phyloP scores from a whole-genome alignment of 2,329 filamentous ascomycete species.

The Neonectria neomacrospora region DNA sequence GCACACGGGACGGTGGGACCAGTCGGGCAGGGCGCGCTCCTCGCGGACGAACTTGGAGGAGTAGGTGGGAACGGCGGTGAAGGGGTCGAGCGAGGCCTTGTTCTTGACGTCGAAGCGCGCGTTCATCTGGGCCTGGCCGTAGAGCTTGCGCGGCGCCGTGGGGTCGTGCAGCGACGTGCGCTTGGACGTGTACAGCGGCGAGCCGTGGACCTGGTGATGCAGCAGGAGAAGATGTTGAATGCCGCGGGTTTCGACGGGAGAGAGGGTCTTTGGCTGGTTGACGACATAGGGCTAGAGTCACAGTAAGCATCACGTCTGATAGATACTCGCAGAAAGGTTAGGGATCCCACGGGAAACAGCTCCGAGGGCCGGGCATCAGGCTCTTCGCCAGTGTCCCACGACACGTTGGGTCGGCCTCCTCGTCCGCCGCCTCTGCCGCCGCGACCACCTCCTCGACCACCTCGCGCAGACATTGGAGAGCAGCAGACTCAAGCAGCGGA shows the following conservation, averaged over 20 bases:
- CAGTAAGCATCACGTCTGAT: constrained; percentile 13
- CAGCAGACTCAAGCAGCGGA: constrained; percentile 3
- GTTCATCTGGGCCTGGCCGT: constrained; percentile 70
- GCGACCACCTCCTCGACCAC: constrained; percentile 63
- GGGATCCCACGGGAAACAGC: constrained; percentile 63
- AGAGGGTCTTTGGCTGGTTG: constrained; percentile 57
- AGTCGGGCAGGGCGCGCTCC: constrained; percentile 65
- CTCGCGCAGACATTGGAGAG: constrained; percentile 59
- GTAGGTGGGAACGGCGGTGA: constrained; percentile 68
- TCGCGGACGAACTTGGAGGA: constrained; percentile 64
- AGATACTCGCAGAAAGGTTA: background rate
- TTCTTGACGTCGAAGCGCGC: constrained; percentile 65
- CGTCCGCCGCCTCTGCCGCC: constrained; percentile 61
- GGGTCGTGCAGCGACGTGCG: constrained; percentile 56
- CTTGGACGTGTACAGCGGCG: constrained; percentile 67
- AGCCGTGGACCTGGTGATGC: constrained; percentile 66
- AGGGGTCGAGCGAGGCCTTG: constrained; percentile 67
- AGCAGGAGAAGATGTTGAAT: constrained; percentile 65
- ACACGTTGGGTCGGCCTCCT: constrained; percentile 58
- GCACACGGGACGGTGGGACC: constrained; percentile 61
- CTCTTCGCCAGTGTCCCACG: constrained; percentile 65
- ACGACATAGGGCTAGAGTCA: constrained; percentile 60
- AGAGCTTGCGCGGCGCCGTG: constrained; percentile 54
- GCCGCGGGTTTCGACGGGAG: constrained; percentile 56
- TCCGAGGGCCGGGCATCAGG: constrained; percentile 68